Evolutionary conservation across 768 basidiomycete genomes (phyloP).

Genomic region (Pholiota microspora): DNA sequence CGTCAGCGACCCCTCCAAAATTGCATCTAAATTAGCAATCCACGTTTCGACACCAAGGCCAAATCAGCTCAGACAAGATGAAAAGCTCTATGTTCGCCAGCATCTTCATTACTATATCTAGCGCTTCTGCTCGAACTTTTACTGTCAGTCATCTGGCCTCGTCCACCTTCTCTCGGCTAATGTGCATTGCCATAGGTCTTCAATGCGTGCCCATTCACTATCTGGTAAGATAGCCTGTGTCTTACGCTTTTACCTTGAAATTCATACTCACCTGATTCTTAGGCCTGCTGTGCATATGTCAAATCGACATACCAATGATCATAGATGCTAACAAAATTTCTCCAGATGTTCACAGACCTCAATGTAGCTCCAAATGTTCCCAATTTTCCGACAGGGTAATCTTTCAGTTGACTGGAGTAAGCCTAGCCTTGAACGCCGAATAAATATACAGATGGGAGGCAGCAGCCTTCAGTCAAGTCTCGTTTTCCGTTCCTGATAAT

Average conservation of each 20-base stretch:
- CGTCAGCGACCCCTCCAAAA: too few species aligned
- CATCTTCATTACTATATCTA: constrained; percentile 24
- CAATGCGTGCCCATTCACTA: constrained; percentile 66
- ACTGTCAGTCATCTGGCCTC: constrained; percentile 32
- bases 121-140: constrained; percentile 52
- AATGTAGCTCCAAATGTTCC: constrained; percentile 49
- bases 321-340: neutral
- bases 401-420: too few species aligned
- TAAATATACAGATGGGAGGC: constrained; percentile 43
- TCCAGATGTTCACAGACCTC: constrained; percentile 58
- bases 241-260: neutral
- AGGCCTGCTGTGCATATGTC: constrained; percentile 36
- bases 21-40: too few species aligned
- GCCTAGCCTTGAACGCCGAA: too few species aligned
- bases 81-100: constrained; percentile 24
- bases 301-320: neutral
- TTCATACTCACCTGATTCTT: neutral
- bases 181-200: constrained; percentile 35
- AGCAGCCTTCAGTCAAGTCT: constrained; percentile 32
- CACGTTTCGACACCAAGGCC: too few species aligned
- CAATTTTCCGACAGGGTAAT: constrained; percentile 46
- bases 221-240: constrained; percentile 44
- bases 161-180: neutral
- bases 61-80: constrained; percentile 22
- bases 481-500: constrained; percentile 55